These are phyloP conservation scores for Betula pendula DNA, from an alignment of 306 rosid species.

Conservation along the genomic window DNA sequence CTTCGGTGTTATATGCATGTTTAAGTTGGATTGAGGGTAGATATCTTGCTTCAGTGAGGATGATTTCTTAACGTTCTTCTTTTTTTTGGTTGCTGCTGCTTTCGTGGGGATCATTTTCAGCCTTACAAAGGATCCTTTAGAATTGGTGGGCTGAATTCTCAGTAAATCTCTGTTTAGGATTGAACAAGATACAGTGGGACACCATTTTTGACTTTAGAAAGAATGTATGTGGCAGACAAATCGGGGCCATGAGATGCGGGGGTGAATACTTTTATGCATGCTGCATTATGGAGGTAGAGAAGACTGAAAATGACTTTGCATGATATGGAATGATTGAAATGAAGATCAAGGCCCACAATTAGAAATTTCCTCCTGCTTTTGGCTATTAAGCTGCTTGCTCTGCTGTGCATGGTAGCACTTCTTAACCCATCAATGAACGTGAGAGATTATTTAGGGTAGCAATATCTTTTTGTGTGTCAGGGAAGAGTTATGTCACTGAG, in stretches of 20 bases:
- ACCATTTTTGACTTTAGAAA: conserved; percentile 23
- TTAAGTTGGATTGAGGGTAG: not conserved
- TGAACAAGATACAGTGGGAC: conserved; percentile 22
- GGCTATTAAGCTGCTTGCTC: conserved; percentile 22
- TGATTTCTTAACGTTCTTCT: not conserved
- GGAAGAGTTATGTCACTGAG: conserved; percentile 1
- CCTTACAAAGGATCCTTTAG: conserved; percentile 18
- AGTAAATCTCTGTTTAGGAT: conserved; percentile 27
- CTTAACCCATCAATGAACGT: conserved; percentile 1
- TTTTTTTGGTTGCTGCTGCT: conserved; percentile 15
- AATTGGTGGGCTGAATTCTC: conserved; percentile 33
- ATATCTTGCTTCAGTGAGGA: conserved; percentile 13
- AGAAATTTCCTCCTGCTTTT: conserved; percentile 18
- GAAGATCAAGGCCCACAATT: conserved; percentile 7
- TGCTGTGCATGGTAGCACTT: conserved; percentile 19
- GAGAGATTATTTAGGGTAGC: conserved; percentile 20
- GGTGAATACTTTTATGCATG: conserved; percentile 9
- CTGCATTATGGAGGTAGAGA: conserved; percentile 20
- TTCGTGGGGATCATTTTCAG: conserved; percentile 14
- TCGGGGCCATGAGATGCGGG: conserved; percentile 37
- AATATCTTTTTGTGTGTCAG: conserved; percentile 10
- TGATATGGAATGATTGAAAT: conserved; percentile 7
- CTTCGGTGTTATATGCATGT: not conserved
- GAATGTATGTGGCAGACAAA: conserved; percentile 42
- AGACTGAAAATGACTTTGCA: conserved; percentile 31